Base-by-base conservation (phyloP, 441 rosid species). In the Gossypium trilobum region DNA sequence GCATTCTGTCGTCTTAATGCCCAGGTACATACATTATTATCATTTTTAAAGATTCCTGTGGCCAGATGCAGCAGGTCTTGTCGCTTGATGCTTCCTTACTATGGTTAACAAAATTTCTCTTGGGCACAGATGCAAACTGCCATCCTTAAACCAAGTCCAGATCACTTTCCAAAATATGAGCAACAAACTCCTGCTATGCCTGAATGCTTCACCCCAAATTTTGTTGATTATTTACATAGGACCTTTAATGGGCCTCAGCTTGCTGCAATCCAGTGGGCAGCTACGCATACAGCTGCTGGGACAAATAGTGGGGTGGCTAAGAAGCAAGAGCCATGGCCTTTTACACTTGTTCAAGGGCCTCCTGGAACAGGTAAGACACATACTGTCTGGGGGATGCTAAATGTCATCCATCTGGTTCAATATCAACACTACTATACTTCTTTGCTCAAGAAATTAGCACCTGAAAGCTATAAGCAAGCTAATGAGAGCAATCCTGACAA, bases 321-420 rank as follows among this genome's bases (percentile, higher is more conserved):
- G 89, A 88, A 83, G 84, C 96, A 88, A 83, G 96, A 91, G 72
- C 99, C 99, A n/a, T 92, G 99, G 99, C 99, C 99, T 52, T 95
- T 95, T 60, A 95, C 99, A 56, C 98, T 95, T 70, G 99, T 95
- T 73, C 99, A 95, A 75, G 98, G 98, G 33, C 99, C 99, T 70
- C 99, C 99, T n/a, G 99, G 98, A 77, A 95, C 98, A 58, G 99
- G 98, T 81, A 95, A 95, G 88, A 95, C 98, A 0, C 98, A 92
- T 75, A 95, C 98, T 8, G 99, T 95, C 14, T 91, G 98, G 97
- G 99, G 99, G 78, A 95, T 95, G 98, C 88, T 95, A 75, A 95
- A 95, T 87, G 99, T 92, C 61, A 95, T 95, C 84, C 99, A 95
- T 82, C 81, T 95, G 85, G 99, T 95, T 74, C 99, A 92, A 74